These are phyloP conservation scores for Andrographis paniculata DNA, from an alignment of 305 asterid species.

Conservation along the genomic window DNA sequence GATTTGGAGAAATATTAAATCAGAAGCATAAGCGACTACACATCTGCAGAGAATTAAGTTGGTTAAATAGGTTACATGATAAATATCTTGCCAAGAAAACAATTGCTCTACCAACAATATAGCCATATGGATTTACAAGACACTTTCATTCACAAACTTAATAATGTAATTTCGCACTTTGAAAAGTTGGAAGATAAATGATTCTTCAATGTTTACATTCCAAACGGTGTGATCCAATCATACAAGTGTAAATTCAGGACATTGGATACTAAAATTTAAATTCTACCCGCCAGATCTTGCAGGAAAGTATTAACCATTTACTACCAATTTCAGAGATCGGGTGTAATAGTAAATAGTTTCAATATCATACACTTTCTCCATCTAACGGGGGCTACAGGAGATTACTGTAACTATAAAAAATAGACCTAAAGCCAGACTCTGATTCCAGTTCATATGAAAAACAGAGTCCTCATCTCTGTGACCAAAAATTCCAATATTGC, in stretches of 20 bases:
- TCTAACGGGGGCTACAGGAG: too few relatives aligned
- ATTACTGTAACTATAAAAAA: too few relatives aligned
- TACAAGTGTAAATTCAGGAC: background rate
- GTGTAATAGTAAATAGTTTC: too few relatives aligned
- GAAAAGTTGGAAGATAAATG: too few relatives aligned
- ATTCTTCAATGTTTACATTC: too few relatives aligned
- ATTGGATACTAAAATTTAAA: conserved; percentile 9
- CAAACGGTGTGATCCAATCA: background rate
- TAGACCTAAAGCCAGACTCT: too few relatives aligned
- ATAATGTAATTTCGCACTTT: too few relatives aligned
- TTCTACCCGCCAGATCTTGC: background rate
- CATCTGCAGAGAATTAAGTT: conserved; percentile 47
- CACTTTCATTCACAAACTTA: background rate
- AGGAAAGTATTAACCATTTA: conserved; percentile 3
- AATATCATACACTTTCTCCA: too few relatives aligned
- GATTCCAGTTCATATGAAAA: too few relatives aligned
- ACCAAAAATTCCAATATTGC: too few relatives aligned
- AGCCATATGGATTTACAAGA: conserved; percentile 13
- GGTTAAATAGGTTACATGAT: conserved; percentile 9
- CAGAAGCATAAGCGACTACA: conserved; percentile 87
- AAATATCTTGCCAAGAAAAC: conserved; percentile 6
- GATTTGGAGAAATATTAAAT: conserved; percentile 63
- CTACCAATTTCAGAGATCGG: background rate
- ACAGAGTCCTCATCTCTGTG: too few relatives aligned
- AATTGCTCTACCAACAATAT: background rate